Evolutionary conservation across 2,329 filamentous ascomycete species (phyloP).

Genomic region (Rhynchosporium secalis): DNA sequence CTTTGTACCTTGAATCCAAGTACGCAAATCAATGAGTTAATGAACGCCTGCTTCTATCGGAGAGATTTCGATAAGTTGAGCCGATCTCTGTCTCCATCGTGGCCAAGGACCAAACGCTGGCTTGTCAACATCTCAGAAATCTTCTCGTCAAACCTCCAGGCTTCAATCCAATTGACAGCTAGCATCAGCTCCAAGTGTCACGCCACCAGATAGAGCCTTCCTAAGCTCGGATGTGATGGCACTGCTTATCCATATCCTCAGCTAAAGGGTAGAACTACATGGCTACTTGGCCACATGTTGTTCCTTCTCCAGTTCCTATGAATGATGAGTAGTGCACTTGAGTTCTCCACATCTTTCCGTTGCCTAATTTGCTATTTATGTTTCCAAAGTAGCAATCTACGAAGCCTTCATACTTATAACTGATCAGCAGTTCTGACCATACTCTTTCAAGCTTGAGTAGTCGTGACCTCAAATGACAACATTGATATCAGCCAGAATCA

Average conservation of each 20-base stretch:
- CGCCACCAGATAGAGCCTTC: neutral
- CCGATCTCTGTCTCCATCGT: too few species aligned
- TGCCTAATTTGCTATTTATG: too few species aligned
- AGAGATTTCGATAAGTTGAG: neutral
- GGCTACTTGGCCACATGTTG: too few species aligned
- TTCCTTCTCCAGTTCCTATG: neutral
- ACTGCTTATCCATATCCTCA: neutral
- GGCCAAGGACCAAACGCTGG: too few species aligned
- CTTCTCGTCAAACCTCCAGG: neutral
- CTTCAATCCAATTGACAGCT: neutral
- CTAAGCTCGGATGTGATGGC: neutral
- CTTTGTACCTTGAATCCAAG: slow-evolving; percentile 7
- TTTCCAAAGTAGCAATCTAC: too few species aligned
- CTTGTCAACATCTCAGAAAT: neutral
- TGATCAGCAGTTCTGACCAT: too few species aligned
- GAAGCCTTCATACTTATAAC: too few species aligned
- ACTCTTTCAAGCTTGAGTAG: too few species aligned
- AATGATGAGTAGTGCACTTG: too few species aligned
- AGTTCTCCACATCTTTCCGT: too few species aligned
- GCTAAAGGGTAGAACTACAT: neutral
- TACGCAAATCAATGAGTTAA: neutral
- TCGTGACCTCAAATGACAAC: too few species aligned
- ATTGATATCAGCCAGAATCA: too few species aligned
- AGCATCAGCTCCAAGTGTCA: neutral
- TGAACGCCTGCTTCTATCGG: neutral